Evolutionary conservation across 2,329 filamentous ascomycete genomes (phyloP).

Genomic region (Chalaropsis ovoidea): DNA sequence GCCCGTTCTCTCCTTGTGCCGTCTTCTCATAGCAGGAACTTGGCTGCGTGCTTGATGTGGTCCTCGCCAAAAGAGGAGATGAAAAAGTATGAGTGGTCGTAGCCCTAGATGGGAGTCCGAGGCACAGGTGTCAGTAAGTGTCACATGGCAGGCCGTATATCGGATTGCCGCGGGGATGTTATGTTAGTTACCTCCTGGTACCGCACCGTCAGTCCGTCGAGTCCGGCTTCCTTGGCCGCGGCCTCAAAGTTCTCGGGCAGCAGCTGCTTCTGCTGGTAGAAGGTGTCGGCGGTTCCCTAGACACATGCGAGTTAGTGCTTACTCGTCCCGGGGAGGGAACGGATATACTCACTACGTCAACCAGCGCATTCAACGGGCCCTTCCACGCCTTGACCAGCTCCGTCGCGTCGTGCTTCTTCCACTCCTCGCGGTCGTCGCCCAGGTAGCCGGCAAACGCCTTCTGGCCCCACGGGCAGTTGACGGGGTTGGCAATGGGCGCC

Average conservation of each 20-base stretch:
- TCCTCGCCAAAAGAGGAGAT: slow-evolving; percentile 85
- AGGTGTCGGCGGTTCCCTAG: slow-evolving; percentile 84
- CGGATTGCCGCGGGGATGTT: no score
- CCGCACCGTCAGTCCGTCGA: slow-evolving; percentile 62
- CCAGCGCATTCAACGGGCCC: slow-evolving; percentile 60
- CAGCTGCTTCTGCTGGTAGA: slow-evolving; percentile 88
- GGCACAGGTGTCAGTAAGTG: no score
- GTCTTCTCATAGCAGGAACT: slow-evolving; percentile 47
- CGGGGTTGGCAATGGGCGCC: slow-evolving; percentile 80
- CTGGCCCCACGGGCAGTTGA: slow-evolving; percentile 80
- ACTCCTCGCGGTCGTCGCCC: slow-evolving; percentile 62
- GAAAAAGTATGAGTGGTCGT: slow-evolving; percentile 97
- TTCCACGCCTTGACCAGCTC: slow-evolving; percentile 74
- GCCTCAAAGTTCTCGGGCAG: slow-evolving; percentile 85
- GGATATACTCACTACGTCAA: slow-evolving; percentile 65
- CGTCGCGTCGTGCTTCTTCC: slow-evolving; percentile 85
- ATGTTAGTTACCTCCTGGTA: slow-evolving; percentile 72
- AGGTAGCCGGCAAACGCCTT: slow-evolving; percentile 93
- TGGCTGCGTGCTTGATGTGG: slow-evolving; percentile 84
- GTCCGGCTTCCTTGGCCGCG: slow-evolving; percentile 65
- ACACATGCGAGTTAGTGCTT: slow-evolving; percentile 11
- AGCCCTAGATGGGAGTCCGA: slow-evolving; percentile 44
- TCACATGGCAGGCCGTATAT: no score
- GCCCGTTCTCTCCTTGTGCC: no score
- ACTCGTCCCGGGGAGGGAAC: neutral